Percentiles rank a stretch among this genome's conserved stretches.
These are phyloP conservation scores for Suillus cothurnatus DNA, from an alignment of 768 basidiomycete genomes.

Conservation along the genomic window DNA sequence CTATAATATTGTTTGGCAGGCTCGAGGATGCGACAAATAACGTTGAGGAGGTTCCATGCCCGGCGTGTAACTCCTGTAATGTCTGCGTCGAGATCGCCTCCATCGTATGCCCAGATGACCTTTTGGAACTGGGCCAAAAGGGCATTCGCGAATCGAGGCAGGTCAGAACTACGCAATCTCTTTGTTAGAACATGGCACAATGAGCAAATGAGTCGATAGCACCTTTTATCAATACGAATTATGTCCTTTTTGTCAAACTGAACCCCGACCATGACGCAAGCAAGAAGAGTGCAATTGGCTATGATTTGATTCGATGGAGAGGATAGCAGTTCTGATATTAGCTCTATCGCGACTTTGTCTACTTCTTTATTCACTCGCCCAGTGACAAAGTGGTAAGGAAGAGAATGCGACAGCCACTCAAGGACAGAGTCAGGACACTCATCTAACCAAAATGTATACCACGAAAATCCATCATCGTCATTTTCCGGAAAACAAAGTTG, in stretches of 20 bases:
- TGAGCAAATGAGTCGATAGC: neutral
- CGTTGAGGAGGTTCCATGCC: neutral
- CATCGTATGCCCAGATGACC: neutral
- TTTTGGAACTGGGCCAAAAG: neutral
- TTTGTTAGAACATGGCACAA: neutral
- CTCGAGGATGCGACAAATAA: neutral
- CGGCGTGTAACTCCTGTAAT: neutral
- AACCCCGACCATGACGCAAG: neutral
- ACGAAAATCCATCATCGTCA: neutral
- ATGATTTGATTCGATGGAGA: neutral
- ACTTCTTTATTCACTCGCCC: neutral
- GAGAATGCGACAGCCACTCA: neutral
- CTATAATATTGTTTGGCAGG: neutral
- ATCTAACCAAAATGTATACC: rapidly evolving
- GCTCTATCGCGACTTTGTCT: neutral
- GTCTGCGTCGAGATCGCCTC: neutral
- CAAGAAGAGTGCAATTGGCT: neutral
- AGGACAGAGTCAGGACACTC: neutral
- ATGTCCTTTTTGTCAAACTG: neutral
- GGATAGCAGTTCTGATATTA: neutral
- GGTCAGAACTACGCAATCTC: neutral
- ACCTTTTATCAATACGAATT: neutral
- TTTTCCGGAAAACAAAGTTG: neutral
- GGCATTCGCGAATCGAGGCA: neutral
- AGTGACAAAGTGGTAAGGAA: neutral